Percentiles rank a stretch among this genome's conserved stretches.
Evolutionary conservation across 192 early-diverging fungal genomes (phyloP).

Genomic region (Podila epigama): DNA sequence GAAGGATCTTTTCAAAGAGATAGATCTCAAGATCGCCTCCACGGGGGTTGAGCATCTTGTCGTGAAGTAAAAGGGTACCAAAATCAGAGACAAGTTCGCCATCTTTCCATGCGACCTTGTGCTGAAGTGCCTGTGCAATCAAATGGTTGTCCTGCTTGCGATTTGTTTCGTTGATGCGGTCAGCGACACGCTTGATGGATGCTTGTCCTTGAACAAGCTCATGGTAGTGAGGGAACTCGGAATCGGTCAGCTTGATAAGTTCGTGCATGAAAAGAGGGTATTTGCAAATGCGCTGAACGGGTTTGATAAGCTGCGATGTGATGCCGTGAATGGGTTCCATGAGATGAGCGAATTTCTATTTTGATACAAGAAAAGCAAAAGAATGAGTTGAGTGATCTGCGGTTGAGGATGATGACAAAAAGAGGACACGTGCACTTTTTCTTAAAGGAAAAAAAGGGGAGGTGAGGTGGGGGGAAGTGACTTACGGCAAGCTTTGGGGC

Average conservation of each 20-base stretch:
- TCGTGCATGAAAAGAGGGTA: constrained; percentile 91
- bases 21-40: constrained; percentile 86
- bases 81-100: constrained; percentile 77
- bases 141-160: constrained; percentile 88
- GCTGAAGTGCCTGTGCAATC: constrained; percentile 80
- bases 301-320: constrained; percentile 94
- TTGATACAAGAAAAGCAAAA: not conserved
- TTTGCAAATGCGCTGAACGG: constrained; percentile 97
- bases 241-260: constrained; percentile 68
- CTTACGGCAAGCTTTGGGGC: constrained; percentile 66
- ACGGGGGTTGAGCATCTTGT: constrained; percentile 85
- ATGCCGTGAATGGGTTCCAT: constrained; percentile 89
- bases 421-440: not conserved
- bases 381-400: not conserved
- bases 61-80: constrained; percentile 84
- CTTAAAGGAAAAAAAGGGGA: not conserved
- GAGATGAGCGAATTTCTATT: constrained; percentile 64
- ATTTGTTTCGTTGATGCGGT: constrained; percentile 90
- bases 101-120: constrained; percentile 93
- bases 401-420: not conserved
- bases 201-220: constrained; percentile 78
- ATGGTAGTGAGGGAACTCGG: constrained; percentile 54
- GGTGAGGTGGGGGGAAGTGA: not conserved
- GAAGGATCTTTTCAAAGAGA: constrained; percentile 91
- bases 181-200: constrained; percentile 85